Evolutionary conservation across 1,284 basidiomycete genomes (phyloP).

Genomic region (Peniophora sp.): DNA sequence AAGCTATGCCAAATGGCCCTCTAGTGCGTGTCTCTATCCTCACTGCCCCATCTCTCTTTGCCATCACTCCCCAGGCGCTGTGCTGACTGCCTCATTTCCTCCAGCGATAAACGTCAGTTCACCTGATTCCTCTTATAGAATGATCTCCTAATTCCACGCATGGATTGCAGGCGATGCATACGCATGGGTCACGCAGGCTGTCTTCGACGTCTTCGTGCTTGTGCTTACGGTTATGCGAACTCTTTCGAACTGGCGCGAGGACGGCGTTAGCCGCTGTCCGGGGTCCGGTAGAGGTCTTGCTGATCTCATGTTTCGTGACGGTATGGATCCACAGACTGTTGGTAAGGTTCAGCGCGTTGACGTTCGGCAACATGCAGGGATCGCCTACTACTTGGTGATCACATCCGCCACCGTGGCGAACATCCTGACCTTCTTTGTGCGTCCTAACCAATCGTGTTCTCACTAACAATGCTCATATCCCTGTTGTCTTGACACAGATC

Average conservation of each 20-base stretch:
- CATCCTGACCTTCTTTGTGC: slow-evolving; percentile 26
- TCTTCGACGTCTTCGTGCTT: slow-evolving; percentile 21
- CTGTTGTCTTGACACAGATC: not conserved
- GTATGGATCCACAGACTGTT: slow-evolving; percentile 8
- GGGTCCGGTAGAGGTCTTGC: slow-evolving; percentile 13
- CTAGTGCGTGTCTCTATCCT: not conserved
- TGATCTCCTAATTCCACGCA: too few relatives aligned
- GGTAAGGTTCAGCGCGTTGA: not conserved
- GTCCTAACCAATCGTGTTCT: slow-evolving; percentile 3
- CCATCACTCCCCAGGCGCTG: too few relatives aligned
- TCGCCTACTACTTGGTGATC: slow-evolving; percentile 20
- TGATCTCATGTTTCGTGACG: slow-evolving; percentile 20
- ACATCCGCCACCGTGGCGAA: slow-evolving; percentile 8
- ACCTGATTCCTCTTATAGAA: too few relatives aligned
- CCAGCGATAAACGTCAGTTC: not conserved
- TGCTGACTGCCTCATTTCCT: not conserved
- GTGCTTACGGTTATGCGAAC: slow-evolving; percentile 21
- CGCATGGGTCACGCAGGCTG: slow-evolving; percentile 22
- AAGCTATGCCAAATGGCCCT: not conserved
- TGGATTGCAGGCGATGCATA: slow-evolving; percentile 17
- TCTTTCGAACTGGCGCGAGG: slow-evolving; percentile 8
- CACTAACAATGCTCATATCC: not conserved
- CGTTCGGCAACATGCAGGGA: slow-evolving; percentile 12
- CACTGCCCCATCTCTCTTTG: not conserved
- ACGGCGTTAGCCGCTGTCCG: slow-evolving; percentile 4